Percentiles rank a stretch among this genome's conserved stretches.
These are phyloP conservation scores for Meyerozyma elateridarum DNA, from an alignment of 1,139 yeast genomes.

Conservation along the genomic window DNA sequence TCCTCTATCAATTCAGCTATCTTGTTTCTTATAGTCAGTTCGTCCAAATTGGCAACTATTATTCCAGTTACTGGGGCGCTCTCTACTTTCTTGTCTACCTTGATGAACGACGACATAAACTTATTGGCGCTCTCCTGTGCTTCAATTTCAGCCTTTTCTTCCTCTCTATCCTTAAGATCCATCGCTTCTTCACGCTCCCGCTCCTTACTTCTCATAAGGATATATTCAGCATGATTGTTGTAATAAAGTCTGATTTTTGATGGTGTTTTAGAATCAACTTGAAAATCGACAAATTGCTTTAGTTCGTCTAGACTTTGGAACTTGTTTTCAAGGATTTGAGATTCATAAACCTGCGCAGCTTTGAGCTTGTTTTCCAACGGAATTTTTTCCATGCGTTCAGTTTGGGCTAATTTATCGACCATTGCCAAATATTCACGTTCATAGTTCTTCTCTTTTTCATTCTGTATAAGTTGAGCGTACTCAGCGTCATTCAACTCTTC, in stretches of 20 bases:
- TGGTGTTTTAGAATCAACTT: conserved; percentile 9
- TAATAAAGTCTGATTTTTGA: conserved; percentile 20
- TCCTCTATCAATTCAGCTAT: conserved; percentile 44
- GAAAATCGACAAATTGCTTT: conserved; percentile 16
- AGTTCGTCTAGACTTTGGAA: conserved; percentile 30
- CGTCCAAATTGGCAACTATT: neutral
- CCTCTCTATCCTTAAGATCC: conserved; percentile 28
- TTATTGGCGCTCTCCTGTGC: conserved; percentile 14
- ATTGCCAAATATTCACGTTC: conserved; percentile 5
- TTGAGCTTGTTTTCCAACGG: neutral
- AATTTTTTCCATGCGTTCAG: neutral
- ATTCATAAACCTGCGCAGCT: conserved; percentile 26
- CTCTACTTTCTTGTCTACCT: conserved; percentile 5
- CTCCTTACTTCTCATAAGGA: conserved; percentile 28
- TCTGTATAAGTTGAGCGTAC: conserved; percentile 22
- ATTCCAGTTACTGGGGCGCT: conserved; percentile 2
- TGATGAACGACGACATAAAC: conserved; percentile 14
- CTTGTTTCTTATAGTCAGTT: conserved; percentile 21
- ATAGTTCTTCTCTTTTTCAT: conserved; percentile 19
- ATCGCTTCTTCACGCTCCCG: conserved; percentile 30
- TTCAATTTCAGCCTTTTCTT: conserved; percentile 17
- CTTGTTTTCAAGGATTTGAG: conserved; percentile 33
- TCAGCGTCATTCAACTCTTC: conserved; percentile 32
- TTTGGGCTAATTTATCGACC: conserved; percentile 1
- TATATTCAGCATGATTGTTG: conserved; percentile 34